Base-by-base conservation (phyloP, 176 grass and related monocot species). In the Poa annua region DNA sequence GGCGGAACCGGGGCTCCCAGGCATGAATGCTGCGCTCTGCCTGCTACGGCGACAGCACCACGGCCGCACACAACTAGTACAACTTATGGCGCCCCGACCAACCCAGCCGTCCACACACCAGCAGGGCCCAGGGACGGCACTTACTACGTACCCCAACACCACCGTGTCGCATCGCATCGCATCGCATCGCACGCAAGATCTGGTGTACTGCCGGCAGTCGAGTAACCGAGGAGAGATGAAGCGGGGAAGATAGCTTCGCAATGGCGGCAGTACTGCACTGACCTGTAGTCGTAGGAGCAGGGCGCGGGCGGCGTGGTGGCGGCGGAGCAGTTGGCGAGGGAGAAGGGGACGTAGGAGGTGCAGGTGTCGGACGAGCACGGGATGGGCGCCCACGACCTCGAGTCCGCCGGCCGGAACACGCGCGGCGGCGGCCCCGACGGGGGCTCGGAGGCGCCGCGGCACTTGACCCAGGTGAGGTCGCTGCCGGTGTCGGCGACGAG, bases 401-500 rank as follows among this genome's bases (percentile, higher is more conserved):
- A 94, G 14, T 12, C 83, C 6, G 39, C 55, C 19, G 92, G 80
- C 4, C 71, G 83, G 83, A 94, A 94, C 33, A 78, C 83, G 9
- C 86, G 64, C 59, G 56, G 26, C 68, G 67, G 0, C 1, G 55
- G 4, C 55, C n/a, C 55, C 55, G 56, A 0, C 21, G 56, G 56
- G 1, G 25, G 3, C 13, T 45, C 0, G 7, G 45, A 0, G 7
- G 34, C 1, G 34, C 24, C 49, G 51, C 44, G 83, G 83, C 96
- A 98, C 76, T 98, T 98, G 35, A 92, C 93, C 96, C 96, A 99
- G 70, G 96, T 99, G 56, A 99, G 96, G 88, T 99, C 96, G 80
- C 96, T 99, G 47, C 96, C 96, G 25, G 96, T 99, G 87, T 99
- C 96, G 14, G 91, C 87, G 38, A 99, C 89, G 0, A 99, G 80